Base-by-base conservation (phyloP, 2,329 filamentous ascomycete genomes). In the Pyricularia sp. region DNA sequence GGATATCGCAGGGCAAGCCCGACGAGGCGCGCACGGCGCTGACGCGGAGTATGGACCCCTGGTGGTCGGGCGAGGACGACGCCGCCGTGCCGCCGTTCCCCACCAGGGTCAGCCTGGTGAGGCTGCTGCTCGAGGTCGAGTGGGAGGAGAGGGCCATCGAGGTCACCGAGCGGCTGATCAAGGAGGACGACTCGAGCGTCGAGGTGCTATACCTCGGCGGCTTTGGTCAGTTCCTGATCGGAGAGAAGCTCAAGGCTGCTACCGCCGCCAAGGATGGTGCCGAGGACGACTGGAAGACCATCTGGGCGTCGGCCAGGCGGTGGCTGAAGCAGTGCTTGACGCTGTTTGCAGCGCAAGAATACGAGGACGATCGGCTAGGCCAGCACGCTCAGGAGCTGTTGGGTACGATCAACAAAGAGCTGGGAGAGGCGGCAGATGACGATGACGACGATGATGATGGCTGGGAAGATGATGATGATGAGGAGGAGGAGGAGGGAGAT, bases 131-230 rank as follows among this genome's bases (percentile, higher is more conserved):
- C 82, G 94, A 97, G 77, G 90, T 91, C 19, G 88, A 88, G 68
- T 85, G 96, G 85, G 88, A 96, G 75, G 83, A 88, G 63, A 88
- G 93, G 67, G 93, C 94, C 0, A 84, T 96, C 66, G 85, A 89
- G 65, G 92, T 97, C 3, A 79, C 97, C 64, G 91, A 96, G 73
- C 82, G 91, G 64, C 79, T 99, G 64, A 85, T 96, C 53, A 81
- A 84, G 44, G 94, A 99, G 73, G 93, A 99, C 69, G 96, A 99
- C 73, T 84, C 89, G 72, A 96, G 93, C 74, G 90, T 99, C 24
- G 94, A 99, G 77, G 89, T 91, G 22, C 97, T 93, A 92, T 99
- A 99, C 77, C 82, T 99, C 5, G 94, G 94, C 59, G 96, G 94
- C 4, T 97, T 93, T 90, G 93, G 91, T 70, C 82, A 96, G 69